Evolutionary conservation across 192 early-diverging fungal genomes (phyloP), one percentile per base, ranked within the genome.

Genomic region (Gigaspora rosea): DNA sequence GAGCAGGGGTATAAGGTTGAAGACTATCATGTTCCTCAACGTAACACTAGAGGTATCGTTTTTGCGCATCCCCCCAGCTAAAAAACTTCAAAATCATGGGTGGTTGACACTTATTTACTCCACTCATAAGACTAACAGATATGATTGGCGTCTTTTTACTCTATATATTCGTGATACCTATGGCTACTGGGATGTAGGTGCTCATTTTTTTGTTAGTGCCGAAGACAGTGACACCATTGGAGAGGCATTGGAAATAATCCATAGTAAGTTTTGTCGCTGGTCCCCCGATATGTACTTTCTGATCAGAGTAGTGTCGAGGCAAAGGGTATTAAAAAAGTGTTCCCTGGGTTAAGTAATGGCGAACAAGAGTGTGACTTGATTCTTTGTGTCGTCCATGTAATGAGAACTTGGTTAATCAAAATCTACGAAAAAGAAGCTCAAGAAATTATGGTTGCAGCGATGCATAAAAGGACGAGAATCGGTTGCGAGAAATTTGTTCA

Each of bases 81-180:
- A 22, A 12, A 77, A 77, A 64, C 22, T 76, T 3, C 48, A n/a
- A n/a, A n/a, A n/a, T n/a, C n/a, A 8, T 22, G 13, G 10, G 13
- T 78, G 71, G 78, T 52, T 79, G 1, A 79, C 61, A 35, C 61
- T 79, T 16, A 79, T 79, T 10, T 41, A 75, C 9, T 76, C 73
- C 18, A 67, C 52, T 27, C 33, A 76, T 27, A 67, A 68, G 16
- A 76, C 54, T 18, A 80, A 80, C 51, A 69, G 57, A 33, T 59
- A 76, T 62, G 48, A 68, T 32, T 76, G 36, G 73, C 51, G 47
- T 8, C 35, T 79, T 32, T 79, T 75, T 52, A 79, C 72, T 27
- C 22, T 75, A 2, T 79, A 68, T 51, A 56, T 80, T 20, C 65
- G 54, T 49, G 67, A 80, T 66, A 5, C 27, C 35, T 67, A 63